These are phyloP conservation scores for Bipolaris oryzae DNA, from an alignment of 2,329 filamentous ascomycete species.

Conservation along the genomic window DNA sequence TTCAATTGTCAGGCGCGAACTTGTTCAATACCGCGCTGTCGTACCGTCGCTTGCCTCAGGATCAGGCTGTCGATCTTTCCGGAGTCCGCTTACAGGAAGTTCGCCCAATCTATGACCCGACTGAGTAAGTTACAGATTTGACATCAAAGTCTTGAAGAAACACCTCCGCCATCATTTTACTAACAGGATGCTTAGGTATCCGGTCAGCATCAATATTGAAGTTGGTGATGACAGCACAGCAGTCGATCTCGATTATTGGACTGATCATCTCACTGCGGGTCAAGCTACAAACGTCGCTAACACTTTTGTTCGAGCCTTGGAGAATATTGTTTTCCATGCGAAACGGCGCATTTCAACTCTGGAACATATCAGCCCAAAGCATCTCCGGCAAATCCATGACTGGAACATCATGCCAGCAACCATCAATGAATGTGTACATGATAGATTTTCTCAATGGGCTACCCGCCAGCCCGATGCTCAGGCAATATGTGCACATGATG, in stretches of 20 bases:
- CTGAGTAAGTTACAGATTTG: slow-evolving; percentile 39
- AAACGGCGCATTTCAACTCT: slow-evolving; percentile 43
- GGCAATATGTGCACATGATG: slow-evolving; percentile 44
- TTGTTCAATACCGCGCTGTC: slow-evolving; percentile 59
- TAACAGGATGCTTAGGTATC: slow-evolving; percentile 34
- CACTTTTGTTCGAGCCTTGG: slow-evolving; percentile 37
- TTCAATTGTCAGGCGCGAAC: slow-evolving; percentile 40
- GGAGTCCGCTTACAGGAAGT: slow-evolving; percentile 49
- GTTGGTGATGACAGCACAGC: slow-evolving; percentile 47
- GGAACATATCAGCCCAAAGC: slow-evolving; percentile 48
- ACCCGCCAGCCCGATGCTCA: slow-evolving; percentile 32
- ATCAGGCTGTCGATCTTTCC: slow-evolving; percentile 25
- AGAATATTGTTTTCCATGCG: slow-evolving; percentile 47
- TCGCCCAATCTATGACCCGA: slow-evolving; percentile 52
- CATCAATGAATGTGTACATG: slow-evolving; percentile 40
- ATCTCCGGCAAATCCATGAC: slow-evolving; percentile 36
- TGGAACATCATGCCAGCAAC: slow-evolving; percentile 44
- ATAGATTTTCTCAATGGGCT: slow-evolving; percentile 35
- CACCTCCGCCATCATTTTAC: background rate
- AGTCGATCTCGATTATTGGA: slow-evolving; percentile 45
- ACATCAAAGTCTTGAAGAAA: background rate
- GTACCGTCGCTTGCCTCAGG: slow-evolving; percentile 51
- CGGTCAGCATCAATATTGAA: slow-evolving; percentile 57
- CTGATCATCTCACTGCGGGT: slow-evolving; percentile 38
- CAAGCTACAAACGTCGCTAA: slow-evolving; percentile 43